These are phyloP conservation scores for rapeseed (Brassica napus) DNA, from an alignment of 345 rosid species.

Conservation along the genomic window DNA sequence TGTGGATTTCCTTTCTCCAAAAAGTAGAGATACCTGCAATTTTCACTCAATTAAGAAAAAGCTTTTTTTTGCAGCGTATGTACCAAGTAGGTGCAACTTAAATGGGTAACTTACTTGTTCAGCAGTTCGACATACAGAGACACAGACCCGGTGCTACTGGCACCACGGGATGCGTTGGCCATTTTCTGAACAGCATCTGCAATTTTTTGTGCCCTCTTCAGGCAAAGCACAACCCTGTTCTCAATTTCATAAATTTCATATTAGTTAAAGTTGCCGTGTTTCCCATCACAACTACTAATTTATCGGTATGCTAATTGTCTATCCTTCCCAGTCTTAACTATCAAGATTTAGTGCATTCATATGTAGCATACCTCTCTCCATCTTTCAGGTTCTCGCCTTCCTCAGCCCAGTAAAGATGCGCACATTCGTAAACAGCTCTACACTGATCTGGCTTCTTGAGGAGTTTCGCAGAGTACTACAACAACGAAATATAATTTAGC, in stretches of 20 bases:
- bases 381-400: constrained; percentile 81
- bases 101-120: constrained; percentile 64
- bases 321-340: neutral
- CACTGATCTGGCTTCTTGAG: constrained; percentile 99
- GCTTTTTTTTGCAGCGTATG: neutral
- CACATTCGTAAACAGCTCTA: constrained; percentile 92
- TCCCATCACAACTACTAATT: neutral
- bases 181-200: constrained; percentile 92
- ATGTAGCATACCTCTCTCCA: constrained; percentile 81
- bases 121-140: constrained; percentile 79
- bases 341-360: constrained; percentile 7
- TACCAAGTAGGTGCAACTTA: neutral
- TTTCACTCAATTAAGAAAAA: constrained; percentile 9
- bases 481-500: constrained; percentile 27
- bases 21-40: constrained; percentile 81
- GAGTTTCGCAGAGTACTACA: constrained; percentile 93
- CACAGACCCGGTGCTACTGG: constrained; percentile 59
- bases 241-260: constrained; percentile 19
- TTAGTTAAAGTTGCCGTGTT: neutral
- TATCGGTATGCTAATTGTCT: neutral
- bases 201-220: constrained; percentile 79
- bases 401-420: constrained; percentile 93
- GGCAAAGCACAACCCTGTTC: constrained; percentile 79
- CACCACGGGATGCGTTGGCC: constrained; percentile 78
- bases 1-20: constrained; percentile 86